These are phyloP conservation scores for Scalesia atractyloides DNA, from an alignment of 129 eudicot species.

Conservation along the genomic window DNA sequence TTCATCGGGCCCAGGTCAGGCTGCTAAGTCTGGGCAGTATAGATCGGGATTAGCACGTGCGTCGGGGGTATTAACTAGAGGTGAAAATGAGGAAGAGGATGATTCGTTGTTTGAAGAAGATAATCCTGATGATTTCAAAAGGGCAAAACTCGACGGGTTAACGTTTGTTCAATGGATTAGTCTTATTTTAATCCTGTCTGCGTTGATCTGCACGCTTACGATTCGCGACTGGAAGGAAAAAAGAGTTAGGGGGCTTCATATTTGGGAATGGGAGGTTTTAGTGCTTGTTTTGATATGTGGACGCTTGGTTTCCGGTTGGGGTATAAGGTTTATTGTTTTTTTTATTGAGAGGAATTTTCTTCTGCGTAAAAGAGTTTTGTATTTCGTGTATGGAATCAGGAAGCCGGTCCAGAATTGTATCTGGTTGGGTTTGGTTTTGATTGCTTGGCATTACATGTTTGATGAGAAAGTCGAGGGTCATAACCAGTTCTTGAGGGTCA, in stretches of 20 bases:
- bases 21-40: conserved; percentile 35
- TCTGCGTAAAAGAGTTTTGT: conserved; percentile 64
- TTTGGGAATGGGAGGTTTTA: conserved; percentile 88
- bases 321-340: conserved; percentile 53
- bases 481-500: conserved; percentile 40
- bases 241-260: conserved; percentile 46
- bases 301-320: conserved; percentile 76
- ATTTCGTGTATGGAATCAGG: conserved; percentile 74
- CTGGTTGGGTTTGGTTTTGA: conserved; percentile 71
- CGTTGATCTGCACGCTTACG: conserved; percentile 43
- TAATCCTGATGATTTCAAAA: conserved; percentile 59
- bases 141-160: conserved; percentile 44
- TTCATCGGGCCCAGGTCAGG: conserved; percentile 19
- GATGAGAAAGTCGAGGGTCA: conserved; percentile 51
- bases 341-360: conserved; percentile 65
- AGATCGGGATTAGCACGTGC: conserved; percentile 40
- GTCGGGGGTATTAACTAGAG: conserved; percentile 45
- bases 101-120: conserved; percentile 66
- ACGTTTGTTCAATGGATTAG: conserved; percentile 56
- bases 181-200: conserved; percentile 41
- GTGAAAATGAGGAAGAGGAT: conserved; percentile 56
- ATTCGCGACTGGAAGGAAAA: conserved; percentile 41
- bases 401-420: conserved; percentile 70
- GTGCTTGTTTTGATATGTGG: conserved; percentile 83
- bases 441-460: conserved; percentile 79